A percentile compares a stretch with the other conserved stretches of the same genome.
These are phyloP conservation scores for Eucalyptus pumila DNA, from an alignment of 345 rosid genomes.

Conservation along the genomic window DNA sequence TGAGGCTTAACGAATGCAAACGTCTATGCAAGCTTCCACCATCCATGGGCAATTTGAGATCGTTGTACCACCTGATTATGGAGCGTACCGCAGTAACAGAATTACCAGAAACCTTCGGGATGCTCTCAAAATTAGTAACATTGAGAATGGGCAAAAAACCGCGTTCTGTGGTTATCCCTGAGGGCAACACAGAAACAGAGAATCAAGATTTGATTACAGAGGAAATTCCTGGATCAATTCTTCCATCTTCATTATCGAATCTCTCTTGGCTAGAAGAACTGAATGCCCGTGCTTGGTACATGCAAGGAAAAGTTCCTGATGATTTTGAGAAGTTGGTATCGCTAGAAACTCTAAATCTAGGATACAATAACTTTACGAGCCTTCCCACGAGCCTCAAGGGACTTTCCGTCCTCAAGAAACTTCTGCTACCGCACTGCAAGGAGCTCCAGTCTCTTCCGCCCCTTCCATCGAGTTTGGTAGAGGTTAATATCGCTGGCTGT, in stretches of 20 bases:
- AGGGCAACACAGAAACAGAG: neutral
- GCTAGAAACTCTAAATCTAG: slow-evolving; percentile 18
- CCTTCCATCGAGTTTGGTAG: slow-evolving; percentile 29
- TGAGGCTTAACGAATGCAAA: slow-evolving; percentile 12
- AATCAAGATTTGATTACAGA: neutral
- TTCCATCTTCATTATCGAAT: slow-evolving; percentile 21
- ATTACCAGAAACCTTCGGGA: slow-evolving; percentile 29
- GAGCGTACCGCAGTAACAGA: slow-evolving; percentile 20
- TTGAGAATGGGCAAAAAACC: slow-evolving; percentile 23
- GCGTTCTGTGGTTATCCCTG: neutral
- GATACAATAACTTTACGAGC: slow-evolving; percentile 23
- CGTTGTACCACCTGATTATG: slow-evolving; percentile 22
- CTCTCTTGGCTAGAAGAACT: slow-evolving; percentile 18
- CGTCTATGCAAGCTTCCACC: slow-evolving; percentile 27
- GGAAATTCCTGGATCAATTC: neutral
- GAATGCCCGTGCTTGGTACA: slow-evolving; percentile 31
- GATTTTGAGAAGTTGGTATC: slow-evolving; percentile 33
- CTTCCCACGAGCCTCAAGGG: slow-evolving; percentile 37
- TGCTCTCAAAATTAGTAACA: slow-evolving; percentile 19
- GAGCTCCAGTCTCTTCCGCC: slow-evolving; percentile 39
- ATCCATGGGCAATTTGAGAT: slow-evolving; percentile 26
- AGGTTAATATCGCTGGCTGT: slow-evolving; percentile 19
- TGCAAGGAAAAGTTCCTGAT: slow-evolving; percentile 29
- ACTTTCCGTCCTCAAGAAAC: slow-evolving; percentile 21
- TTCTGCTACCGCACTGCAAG: slow-evolving; percentile 14